Percentiles rank a stretch among this genome's conserved stretches.
Conservation (phyloP, 495 filamentous ascomycete species). For the Penicillium psychrofluorescens region DNA sequence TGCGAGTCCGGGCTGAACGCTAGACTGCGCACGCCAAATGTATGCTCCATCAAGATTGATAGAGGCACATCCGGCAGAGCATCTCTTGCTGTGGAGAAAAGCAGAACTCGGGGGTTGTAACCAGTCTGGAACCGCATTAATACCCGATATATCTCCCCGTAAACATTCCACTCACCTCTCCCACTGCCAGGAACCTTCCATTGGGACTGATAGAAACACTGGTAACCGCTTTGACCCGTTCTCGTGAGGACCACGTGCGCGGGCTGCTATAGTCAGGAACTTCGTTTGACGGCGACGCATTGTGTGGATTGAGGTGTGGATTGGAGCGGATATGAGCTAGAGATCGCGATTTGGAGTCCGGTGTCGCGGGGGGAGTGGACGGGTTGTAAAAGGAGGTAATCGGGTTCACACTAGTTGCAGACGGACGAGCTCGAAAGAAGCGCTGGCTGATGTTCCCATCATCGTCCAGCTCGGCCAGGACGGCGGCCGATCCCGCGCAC, state of each 20-base stretch:
- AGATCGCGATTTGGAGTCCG: slow-evolving; percentile 31
- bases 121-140: slow-evolving; percentile 51
- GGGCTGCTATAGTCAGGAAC: slow-evolving; percentile 53
- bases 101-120: slow-evolving; percentile 82
- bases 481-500: slow-evolving; percentile 87
- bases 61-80: slow-evolving; percentile 71
- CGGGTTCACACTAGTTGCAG: slow-evolving; percentile 58
- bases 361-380: slow-evolving; percentile 50
- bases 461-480: slow-evolving; percentile 75
- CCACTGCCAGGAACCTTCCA: slow-evolving; percentile 82
- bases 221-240: slow-evolving; percentile 93
- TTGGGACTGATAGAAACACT: slow-evolving; percentile 86
- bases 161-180: slow-evolving; percentile 53
- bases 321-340: slow-evolving; percentile 25
- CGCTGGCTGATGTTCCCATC: slow-evolving; percentile 67
- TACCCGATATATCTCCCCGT: too few species aligned
- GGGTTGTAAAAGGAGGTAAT: slow-evolving; percentile 49
- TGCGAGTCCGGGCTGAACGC: slow-evolving; percentile 84
- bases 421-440: slow-evolving; percentile 84
- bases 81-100: slow-evolving; percentile 75
- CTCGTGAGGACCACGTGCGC: slow-evolving; percentile 76
- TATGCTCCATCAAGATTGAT: slow-evolving; percentile 82
- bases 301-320: slow-evolving; percentile 18
- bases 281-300: slow-evolving; percentile 35
- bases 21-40: slow-evolving; percentile 78